Conservation (phyloP, 192 early-diverging fungal species). For the Allomyces macrogynus region DNA sequence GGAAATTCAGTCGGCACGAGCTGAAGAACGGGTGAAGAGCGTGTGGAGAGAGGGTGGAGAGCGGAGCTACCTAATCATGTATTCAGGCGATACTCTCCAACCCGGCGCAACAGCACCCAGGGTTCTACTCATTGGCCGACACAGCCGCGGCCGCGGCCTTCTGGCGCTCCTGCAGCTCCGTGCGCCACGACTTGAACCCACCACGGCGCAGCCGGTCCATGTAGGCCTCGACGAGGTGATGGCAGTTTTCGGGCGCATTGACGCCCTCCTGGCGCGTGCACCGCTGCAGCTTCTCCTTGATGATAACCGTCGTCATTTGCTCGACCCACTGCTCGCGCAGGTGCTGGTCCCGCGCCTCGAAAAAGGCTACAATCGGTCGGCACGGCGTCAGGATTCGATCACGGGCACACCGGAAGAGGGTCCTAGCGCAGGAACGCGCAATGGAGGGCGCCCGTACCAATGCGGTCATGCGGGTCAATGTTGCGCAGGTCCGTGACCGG, state of each 20-base stretch:
- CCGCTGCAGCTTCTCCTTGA: conserved; percentile 69
- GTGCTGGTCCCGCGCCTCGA: conserved; percentile 52
- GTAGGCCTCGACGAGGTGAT: conserved; percentile 60
- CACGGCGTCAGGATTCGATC: no score
- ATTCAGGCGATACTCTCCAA: no score
- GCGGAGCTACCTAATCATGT: no score
- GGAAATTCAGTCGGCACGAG: no score
- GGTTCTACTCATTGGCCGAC: no score
- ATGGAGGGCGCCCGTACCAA: background rate
- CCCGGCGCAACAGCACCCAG: no score
- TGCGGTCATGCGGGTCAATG: background rate
- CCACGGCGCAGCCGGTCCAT: conserved; percentile 16
- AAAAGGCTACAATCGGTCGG: conserved; percentile 16
- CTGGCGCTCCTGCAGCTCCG: no score
- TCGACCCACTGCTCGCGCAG: conserved; percentile 82
- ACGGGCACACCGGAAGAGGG: no score
- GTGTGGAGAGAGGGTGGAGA: no score
- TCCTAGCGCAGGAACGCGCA: no score
- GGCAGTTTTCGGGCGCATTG: conserved; percentile 86
- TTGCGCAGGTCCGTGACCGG: background rate
- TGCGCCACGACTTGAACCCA: background rate
- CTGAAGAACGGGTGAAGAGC: no score
- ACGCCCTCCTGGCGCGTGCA: conserved; percentile 84
- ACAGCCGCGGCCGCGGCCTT: no score
- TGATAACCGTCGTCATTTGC: conserved; percentile 62